Evolutionary conservation across 129 eudicot genomes (phyloP).

Genomic region (Flaveria ramosissima): DNA sequence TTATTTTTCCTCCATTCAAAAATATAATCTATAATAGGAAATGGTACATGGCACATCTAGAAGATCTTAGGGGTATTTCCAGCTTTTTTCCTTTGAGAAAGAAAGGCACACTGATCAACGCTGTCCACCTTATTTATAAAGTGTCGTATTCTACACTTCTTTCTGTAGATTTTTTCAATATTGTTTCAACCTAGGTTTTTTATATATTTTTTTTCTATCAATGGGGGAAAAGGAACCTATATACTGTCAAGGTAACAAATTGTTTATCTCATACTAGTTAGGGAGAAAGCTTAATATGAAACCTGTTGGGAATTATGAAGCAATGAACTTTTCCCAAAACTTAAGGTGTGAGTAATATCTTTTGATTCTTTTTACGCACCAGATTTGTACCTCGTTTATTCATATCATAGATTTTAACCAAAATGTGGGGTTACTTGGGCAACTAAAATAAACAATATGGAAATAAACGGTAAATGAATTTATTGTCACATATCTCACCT

Average conservation of each 20-base stretch:
- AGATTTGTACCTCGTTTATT: not conserved
- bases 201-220: not conserved
- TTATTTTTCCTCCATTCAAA: not conserved
- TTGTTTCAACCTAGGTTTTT: not conserved
- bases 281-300: not conserved
- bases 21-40: conserved; percentile 6
- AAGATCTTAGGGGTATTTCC: not conserved
- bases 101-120: not conserved
- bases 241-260: not conserved
- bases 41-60: not conserved
- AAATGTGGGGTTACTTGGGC: not conserved
- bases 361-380: not conserved
- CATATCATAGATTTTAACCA: conserved; percentile 7
- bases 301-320: conserved; percentile 1
- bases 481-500: not conserved
- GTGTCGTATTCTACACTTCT: not conserved
- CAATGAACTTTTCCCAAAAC: not conserved
- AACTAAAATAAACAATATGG: not conserved
- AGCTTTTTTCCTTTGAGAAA: not conserved
- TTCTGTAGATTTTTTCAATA: not conserved
- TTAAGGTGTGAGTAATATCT: not conserved
- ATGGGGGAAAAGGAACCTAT: not conserved
- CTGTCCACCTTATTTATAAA: not conserved
- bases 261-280: conserved; percentile 1
- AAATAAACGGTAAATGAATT: no score